Base-by-base conservation (phyloP, 163 green algal species). In the Chlorella variabilis region DNA sequence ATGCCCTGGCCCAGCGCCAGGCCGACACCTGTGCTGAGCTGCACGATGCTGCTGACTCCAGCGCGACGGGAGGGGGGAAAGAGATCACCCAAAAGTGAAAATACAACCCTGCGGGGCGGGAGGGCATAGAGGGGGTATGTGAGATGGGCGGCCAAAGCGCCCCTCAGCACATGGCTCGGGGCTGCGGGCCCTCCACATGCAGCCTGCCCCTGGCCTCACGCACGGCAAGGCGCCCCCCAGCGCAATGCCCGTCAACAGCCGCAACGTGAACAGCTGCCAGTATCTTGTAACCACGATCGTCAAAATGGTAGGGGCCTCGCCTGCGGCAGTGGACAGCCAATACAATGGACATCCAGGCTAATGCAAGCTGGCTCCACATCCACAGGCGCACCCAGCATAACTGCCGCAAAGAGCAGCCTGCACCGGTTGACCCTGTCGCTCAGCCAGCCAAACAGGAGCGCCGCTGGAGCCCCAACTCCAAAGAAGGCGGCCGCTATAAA, bases 241-340 rank as follows among this genome's bases (percentile, higher is more conserved):
- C 21, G 84, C 88, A 56, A 98, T 91, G 49, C 95, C 94, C 0
- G 95, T 98, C 56, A 97, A 77, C 58, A 92, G 81, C 15, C 95
- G 88, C 51, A 97, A 82, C 23, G 94, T 54, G 38, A 98, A 91
- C 58, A 98, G 93, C 90, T 98, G 87, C 94, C 93, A 96, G 77
- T 92, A 95, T 27, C 78, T 48, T 2, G 68, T 91, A 38, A 97
- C 94, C 62, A 90, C 94, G 71, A 90, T 91, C 11, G 93, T 96
- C 42, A 89, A 79, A 36, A 97, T 71, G 86, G 91, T 95, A 11
- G 94, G 93, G 7, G 83, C 89, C 83, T 95, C 89, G 11, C 87
- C 85, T 90, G 80, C 77, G 84, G 71, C 31, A 31, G 33, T 18
- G 11, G 6, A 31, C 25, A 4, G 41, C 8, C 18, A 69, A 17